A percentile compares a stretch with the other conserved stretches of the same genome.
These are phyloP conservation scores for Candolleomyces eurysporus DNA, from an alignment of 768 basidiomycete species.

Conservation along the genomic window DNA sequence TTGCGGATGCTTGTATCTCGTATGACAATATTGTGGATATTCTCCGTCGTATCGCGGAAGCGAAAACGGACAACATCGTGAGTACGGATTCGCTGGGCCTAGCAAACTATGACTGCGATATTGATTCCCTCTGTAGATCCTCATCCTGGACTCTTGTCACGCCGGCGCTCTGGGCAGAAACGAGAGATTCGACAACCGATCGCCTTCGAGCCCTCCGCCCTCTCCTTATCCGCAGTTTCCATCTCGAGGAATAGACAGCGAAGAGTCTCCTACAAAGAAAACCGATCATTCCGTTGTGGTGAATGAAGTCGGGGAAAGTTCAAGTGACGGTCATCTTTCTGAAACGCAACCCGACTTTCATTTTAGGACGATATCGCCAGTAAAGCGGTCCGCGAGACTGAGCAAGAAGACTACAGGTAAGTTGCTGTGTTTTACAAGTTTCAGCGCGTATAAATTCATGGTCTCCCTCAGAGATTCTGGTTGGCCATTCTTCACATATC, in stretches of 20 bases:
- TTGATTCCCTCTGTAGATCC: background rate
- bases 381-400: background rate
- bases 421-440: background rate
- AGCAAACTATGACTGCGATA: background rate
- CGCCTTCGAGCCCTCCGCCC: background rate
- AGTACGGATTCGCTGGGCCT: background rate
- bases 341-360: no score
- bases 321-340: no score
- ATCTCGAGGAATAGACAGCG: background rate
- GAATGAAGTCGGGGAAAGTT: background rate
- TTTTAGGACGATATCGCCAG: no score
- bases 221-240: background rate
- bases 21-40: background rate
- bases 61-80: constrained; percentile 1
- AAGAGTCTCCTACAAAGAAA: background rate
- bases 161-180: background rate
- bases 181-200: background rate
- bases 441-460: background rate
- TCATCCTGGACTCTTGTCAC: background rate
- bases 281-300: background rate
- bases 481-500: background rate
- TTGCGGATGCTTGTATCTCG: background rate
- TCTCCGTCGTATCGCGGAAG: background rate
- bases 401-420: background rate
- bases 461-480: background rate